A percentile compares a stretch with the other conserved stretches of the same genome.
Evolutionary conservation across 345 rosid species (phyloP).

Genomic region (Salix brachista): DNA sequence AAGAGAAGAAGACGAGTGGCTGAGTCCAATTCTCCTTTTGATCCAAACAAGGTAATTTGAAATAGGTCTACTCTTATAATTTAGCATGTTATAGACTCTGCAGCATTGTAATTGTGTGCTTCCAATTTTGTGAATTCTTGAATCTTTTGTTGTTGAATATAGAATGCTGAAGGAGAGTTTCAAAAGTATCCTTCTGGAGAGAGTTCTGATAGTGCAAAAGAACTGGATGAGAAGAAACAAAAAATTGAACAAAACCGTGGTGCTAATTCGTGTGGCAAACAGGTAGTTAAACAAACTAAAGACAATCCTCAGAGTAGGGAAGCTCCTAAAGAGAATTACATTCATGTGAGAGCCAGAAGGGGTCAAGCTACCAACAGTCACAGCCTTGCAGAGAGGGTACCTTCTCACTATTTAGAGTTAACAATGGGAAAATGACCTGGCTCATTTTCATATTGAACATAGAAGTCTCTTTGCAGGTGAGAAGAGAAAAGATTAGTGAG

Average conservation of each 20-base stretch:
- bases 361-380: constrained; percentile 98
- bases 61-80: constrained; percentile 1
- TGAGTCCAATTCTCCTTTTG: constrained; percentile 37
- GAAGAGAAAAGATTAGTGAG: constrained; percentile 96
- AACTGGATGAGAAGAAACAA: constrained; percentile 59
- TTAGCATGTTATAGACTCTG: not conserved
- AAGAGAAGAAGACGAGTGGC: constrained; percentile 54
- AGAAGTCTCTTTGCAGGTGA: constrained; percentile 48
- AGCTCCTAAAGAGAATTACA: constrained; percentile 70
- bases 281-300: constrained; percentile 48
- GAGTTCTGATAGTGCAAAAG: constrained; percentile 34
- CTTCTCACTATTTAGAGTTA: not conserved
- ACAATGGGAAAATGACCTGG: not conserved
- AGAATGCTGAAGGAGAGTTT: constrained; percentile 53
- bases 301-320: constrained; percentile 60
- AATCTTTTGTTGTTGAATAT: constrained; percentile 14
- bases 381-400: constrained; percentile 25
- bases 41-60: constrained; percentile 53
- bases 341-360: constrained; percentile 90
- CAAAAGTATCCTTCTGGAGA: constrained; percentile 48
- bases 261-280: constrained; percentile 44
- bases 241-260: constrained; percentile 43
- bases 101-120: constrained; percentile 1
- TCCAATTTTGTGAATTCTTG: not conserved
- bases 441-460: constrained; percentile 14